These are phyloP conservation scores for Chara braunii DNA, from an alignment of 139 green algal species.

Conservation along the genomic window DNA sequence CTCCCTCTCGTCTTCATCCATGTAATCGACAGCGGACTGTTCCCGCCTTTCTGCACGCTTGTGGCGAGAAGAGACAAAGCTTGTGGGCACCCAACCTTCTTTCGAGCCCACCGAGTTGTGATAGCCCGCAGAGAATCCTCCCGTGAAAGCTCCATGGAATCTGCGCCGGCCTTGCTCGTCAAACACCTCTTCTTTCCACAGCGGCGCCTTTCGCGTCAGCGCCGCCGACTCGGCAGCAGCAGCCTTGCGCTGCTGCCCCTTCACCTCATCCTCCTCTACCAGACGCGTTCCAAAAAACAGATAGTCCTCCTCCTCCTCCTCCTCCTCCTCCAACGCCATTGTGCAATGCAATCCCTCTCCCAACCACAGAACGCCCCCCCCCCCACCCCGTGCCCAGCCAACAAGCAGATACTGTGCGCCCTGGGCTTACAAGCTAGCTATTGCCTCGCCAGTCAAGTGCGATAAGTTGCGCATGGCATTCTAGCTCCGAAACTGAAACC, in stretches of 20 bases:
- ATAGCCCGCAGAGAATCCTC: slow-evolving; percentile 78
- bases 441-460: too few relatives aligned
- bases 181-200: slow-evolving; percentile 63
- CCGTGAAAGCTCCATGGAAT: slow-evolving; percentile 94
- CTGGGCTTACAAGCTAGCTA: too few relatives aligned
- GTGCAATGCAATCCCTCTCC: too few relatives aligned
- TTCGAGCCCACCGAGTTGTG: slow-evolving; percentile 87
- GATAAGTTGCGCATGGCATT: too few relatives aligned
- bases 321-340: neutral
- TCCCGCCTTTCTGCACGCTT: slow-evolving; percentile 38
- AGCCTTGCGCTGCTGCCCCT: neutral
- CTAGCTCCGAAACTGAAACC: too few relatives aligned
- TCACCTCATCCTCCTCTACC: neutral
- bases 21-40: slow-evolving; percentile 75
- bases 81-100: slow-evolving; percentile 63
- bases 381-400: too few relatives aligned
- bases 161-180: slow-evolving; percentile 67
- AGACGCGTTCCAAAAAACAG: neutral
- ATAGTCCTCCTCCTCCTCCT: neutral
- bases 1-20: slow-evolving; percentile 89
- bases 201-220: neutral
- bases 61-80: slow-evolving; percentile 62
- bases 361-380: too few relatives aligned
- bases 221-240: too few relatives aligned
- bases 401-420: too few relatives aligned